Evolutionary conservation across 1,139 yeast genomes (phyloP).

Genomic region (Pichia cactophila): DNA sequence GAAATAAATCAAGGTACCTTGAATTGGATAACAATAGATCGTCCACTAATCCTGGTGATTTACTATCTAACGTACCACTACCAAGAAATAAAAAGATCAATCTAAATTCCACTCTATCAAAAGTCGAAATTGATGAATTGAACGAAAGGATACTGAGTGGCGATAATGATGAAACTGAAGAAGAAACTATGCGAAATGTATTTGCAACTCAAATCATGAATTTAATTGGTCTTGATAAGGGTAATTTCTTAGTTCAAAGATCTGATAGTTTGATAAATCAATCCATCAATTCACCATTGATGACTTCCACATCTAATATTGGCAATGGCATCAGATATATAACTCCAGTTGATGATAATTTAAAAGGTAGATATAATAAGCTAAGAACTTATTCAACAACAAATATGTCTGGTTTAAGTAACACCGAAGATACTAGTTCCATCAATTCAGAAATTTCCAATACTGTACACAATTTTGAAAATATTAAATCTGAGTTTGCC

Average conservation of each 20-base stretch:
- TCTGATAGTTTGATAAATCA: not conserved
- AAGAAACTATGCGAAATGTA: constrained; percentile 59
- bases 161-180: constrained; percentile 72
- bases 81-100: constrained; percentile 35
- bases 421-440: constrained; percentile 7
- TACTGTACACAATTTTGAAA: constrained; percentile 33
- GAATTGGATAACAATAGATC: constrained; percentile 55
- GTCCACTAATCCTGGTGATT: constrained; percentile 73
- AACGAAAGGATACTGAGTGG: constrained; percentile 35
- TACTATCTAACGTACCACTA: constrained; percentile 74
- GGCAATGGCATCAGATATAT: constrained; percentile 13
- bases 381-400: constrained; percentile 23
- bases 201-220: constrained; percentile 70
- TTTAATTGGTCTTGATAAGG: constrained; percentile 53
- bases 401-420: constrained; percentile 8
- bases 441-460: constrained; percentile 11
- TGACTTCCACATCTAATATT: not conserved
- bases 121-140: constrained; percentile 25
- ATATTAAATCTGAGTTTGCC: constrained; percentile 59
- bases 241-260: constrained; percentile 11
- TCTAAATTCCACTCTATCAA: constrained; percentile 6
- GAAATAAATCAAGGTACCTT: constrained; percentile 49
- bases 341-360: constrained; percentile 1
- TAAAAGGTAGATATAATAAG: constrained; percentile 5
- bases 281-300: constrained; percentile 8